phyloP scores from a whole-genome alignment of 345 rosid genomes.

The Dimocarpus longan region DNA sequence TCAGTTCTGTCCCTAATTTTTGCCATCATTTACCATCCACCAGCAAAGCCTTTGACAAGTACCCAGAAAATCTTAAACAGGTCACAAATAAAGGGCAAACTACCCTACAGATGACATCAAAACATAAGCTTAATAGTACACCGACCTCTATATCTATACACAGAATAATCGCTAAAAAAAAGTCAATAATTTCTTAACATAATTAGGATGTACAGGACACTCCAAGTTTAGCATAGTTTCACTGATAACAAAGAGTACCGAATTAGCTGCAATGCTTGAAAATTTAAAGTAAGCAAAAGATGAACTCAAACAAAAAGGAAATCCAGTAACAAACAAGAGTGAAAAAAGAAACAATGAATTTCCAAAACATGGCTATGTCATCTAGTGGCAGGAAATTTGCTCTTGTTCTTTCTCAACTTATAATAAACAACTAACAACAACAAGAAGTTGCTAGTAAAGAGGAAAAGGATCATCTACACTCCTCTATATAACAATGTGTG shows the following conservation, averaged over 20 bases:
- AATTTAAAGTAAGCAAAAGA: neutral
- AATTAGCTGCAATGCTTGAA: neutral
- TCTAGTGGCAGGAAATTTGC: neutral
- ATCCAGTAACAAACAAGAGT: neutral
- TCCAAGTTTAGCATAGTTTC: neutral
- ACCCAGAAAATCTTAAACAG: neutral
- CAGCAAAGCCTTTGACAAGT: constrained; percentile 6
- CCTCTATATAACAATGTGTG: neutral
- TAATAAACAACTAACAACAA: too few species aligned
- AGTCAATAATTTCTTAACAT: neutral
- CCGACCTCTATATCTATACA: neutral
- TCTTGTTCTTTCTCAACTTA: too few species aligned
- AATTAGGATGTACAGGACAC: neutral
- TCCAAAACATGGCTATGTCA: neutral
- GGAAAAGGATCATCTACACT: neutral
- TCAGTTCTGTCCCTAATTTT: constrained; percentile 77
- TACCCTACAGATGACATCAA: neutral
- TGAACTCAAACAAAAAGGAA: neutral
- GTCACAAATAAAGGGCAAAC: neutral
- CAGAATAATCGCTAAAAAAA: neutral
- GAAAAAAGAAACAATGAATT: too few species aligned
- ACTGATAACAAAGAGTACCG: neutral
- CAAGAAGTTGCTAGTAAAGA: too few species aligned
- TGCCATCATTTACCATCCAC: constrained; percentile 44
- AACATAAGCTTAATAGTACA: neutral